Conservation (phyloP, 495 filamentous ascomycete species). For the Thermothielavioides terrestris region DNA sequence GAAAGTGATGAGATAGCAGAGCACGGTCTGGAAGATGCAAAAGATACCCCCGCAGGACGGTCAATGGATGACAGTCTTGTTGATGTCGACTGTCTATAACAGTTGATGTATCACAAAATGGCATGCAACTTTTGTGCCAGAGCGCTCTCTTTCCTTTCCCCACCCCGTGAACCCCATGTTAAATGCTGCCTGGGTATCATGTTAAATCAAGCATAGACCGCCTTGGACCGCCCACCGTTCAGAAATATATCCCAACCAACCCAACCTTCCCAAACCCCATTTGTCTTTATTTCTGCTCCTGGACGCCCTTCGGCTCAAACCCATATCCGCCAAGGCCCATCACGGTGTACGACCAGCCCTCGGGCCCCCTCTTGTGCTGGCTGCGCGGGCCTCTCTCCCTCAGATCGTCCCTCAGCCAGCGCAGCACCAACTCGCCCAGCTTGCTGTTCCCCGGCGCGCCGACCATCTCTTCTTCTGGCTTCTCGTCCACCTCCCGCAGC, state of each 20-base stretch:
- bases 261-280: neutral
- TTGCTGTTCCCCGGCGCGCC: conserved; percentile 57
- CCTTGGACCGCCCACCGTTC: neutral
- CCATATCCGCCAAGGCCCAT: conserved; percentile 79
- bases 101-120: neutral
- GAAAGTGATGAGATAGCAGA: conserved; percentile 2
- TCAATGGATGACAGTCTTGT: neutral
- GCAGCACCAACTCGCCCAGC: conserved; percentile 75
- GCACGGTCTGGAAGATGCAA: neutral
- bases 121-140: no score
- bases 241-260: neutral
- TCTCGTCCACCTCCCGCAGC: conserved; percentile 20
- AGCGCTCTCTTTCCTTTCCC: neutral
- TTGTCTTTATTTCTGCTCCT: conserved; percentile 1
- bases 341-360: conserved; percentile 64
- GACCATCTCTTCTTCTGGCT: conserved; percentile 37
- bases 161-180: conserved; percentile 10
- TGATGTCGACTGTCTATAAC: neutral
- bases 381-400: conserved; percentile 67
- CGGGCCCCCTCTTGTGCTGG: conserved; percentile 44
- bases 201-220: no score
- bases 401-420: conserved; percentile 81
- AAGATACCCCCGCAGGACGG: neutral
- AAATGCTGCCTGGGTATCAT: conserved; percentile 22
- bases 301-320: conserved; percentile 47